Base-by-base conservation (phyloP, 139 green algal genomes). In the Astrephomene gubernaculifera region DNA sequence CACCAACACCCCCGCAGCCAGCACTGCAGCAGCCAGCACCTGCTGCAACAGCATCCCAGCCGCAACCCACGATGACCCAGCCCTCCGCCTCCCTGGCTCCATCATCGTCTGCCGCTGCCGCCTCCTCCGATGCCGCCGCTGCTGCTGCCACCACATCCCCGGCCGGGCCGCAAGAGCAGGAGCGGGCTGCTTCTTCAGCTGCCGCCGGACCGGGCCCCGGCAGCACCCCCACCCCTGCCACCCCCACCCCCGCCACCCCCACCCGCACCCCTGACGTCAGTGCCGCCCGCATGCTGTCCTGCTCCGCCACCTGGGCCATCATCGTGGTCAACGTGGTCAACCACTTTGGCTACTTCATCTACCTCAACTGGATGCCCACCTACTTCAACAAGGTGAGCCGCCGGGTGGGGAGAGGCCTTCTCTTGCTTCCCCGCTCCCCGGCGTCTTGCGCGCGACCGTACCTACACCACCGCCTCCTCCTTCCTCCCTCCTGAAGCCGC, bases 331-430 rank as follows among this genome's bases (percentile, higher is more conserved):
- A 97, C 87, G 89, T 96, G 63, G 92, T 97, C 33, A 97, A 97
- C 88, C 94, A 97, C 87, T 97, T 92, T 88, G 95, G 95, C 12
- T 98, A 98, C 89, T 98, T 98, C 89, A 97, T 98, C 63, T 98
- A 97, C 91, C 94, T 98, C 38, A 97, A 95, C 90, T 98, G 96
- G 96, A 96, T 98, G 93, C 96, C 96, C 9, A 94, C 95, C 19
- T 98, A 97, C 88, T 98, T 98, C 81, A 91, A 92, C 79, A 87
- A 90, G 82, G 92, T 95, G 57, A 1, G 81, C 6, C 14, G 8
- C 10, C n/a, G 41, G n/a, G 10, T 6, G 7, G n/a, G 22, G 57
- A n/a, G n/a, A n/a, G n/a, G n/a, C n/a, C n/a, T n/a, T n/a, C n/a
- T n/a, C n/a, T n/a, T n/a, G n/a, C n/a, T n/a, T n/a, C n/a, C n/a